Conservation (phyloP, 768 basidiomycete genomes). For the Lactarius indigo region DNA sequence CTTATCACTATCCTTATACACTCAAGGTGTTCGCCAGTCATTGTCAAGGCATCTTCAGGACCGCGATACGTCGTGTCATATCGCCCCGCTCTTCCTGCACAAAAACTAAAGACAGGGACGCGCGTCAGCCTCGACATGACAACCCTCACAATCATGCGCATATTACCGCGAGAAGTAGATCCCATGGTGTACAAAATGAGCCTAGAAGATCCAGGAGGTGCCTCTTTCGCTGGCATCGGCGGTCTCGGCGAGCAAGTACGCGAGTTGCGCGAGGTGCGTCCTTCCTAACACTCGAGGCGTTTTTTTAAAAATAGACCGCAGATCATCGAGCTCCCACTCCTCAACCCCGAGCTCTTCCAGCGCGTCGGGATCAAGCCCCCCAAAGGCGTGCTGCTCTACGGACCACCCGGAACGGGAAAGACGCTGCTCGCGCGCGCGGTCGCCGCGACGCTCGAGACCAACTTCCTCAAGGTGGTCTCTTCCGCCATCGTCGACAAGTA, state of each 20-base stretch:
- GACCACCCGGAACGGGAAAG: constrained; percentile 96
- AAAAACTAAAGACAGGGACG: constrained; percentile 88
- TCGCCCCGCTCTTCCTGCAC: constrained; percentile 85
- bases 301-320: constrained; percentile 33
- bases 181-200: constrained; percentile 99
- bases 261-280: constrained; percentile 84
- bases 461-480: constrained; percentile 98
- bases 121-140: constrained; percentile 99
- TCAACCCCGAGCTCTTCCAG: constrained; percentile 90
- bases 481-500: constrained; percentile 98
- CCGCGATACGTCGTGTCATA: constrained; percentile 99
- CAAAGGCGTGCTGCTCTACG: constrained; percentile 94
- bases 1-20: background rate
- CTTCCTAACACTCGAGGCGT: background rate
- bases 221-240: constrained; percentile 94
- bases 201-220: constrained; percentile 93
- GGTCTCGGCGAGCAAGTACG: constrained; percentile 95
- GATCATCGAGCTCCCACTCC: constrained; percentile 94
- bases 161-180: constrained; percentile 95
- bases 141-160: constrained; percentile 97
- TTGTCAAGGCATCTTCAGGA: constrained; percentile 97
- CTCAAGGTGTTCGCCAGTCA: constrained; percentile 52
- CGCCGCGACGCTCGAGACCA: constrained; percentile 91
- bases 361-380: constrained; percentile 97
- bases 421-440: constrained; percentile 93